Evolutionary conservation across 2,329 filamentous ascomycete genomes (phyloP), one percentile per base, ranked within the genome.

Genomic region (Massarina eburnea): DNA sequence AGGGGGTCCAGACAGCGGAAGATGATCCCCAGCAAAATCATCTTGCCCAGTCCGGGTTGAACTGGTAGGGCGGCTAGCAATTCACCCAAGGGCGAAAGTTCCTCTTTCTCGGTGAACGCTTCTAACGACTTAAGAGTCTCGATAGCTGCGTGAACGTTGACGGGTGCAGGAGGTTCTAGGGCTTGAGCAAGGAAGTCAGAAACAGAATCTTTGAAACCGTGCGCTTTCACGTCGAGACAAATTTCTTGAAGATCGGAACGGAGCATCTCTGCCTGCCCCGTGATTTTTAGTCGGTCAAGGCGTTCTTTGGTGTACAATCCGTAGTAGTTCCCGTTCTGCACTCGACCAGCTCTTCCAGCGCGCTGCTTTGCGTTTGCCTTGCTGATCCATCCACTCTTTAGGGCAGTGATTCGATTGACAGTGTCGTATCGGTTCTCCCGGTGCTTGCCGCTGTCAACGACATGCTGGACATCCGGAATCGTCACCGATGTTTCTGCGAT

Each of bases 201-300:
- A 7, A 46, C 26, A 14, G 39, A 39, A 18, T 46, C 44, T 12
- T 24, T 2, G 9, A 46, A 42, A 8, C 39, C 33, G 20, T 46
- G 44, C 14, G 39, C 44, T 41, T 46, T 46, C 8, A 42, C 30
- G n/a, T 41, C 35, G 5, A 46, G 33, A n/a, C 44, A 46, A 22
- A 37, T 41, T 15, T 34, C 27, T 27, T 46, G 39, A 27, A 42
- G 44, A 18, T 46, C 44, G 21, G 38, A 15, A 8, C 43, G 38
- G 37, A 46, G 39, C 26, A 46, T 10, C 29, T 46, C 43, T 8
- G 43, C 38, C 8, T 27, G 33, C 5, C 43, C 39, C 10, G 18
- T 41, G n/a, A 30, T 29, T 21, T 40, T 19, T 32, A 46, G 15
- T 15, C 22, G 22, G 20, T 41, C 26, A 40, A 35, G 34, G 17